Base-by-base conservation (phyloP, 2,329 filamentous ascomycete genomes). In the Penicillium digitatum region DNA sequence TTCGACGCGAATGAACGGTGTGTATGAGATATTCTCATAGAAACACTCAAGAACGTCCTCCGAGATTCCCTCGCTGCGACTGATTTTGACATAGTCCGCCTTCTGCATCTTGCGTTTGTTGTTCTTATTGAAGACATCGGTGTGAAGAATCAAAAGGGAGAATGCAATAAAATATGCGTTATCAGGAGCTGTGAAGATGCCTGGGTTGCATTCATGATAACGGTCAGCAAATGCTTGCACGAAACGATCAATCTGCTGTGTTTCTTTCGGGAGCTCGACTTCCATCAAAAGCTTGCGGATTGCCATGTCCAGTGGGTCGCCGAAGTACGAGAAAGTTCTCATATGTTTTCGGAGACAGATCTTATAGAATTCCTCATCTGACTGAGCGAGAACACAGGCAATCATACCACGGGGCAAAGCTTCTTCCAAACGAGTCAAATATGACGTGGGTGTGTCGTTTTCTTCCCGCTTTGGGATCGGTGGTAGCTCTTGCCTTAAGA, bases 21-120 rank as follows among this genome's bases (percentile, higher is more conserved):
- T 99, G 71, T 99, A 99, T 55, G 88, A 89, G 63, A 99, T 95
- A 70, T 99, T 99, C 77, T 99, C 94, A 75, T 97, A 99, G 69
- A 99, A 95, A 70, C 93, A 96, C 67, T 91, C 91, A 14, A 97
- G 79, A 39, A 97, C 89, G 62, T 97, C 93, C 62, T 95, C 89
- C 49, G 89, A 89, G n/a, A 97, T 89, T 14, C 90, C 90, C 70
- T 97, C 92, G 3, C 89, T 91, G 22, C 86, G 86, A 0, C 92
- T 95, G 70, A 97, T 97, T 74, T 95, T 96, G 64, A 97, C 81
- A 73, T 99, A 99, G 68, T 97, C 94, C 0, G 82, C 77, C 69
- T 95, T 95, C 69, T 95, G 91, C 94, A 99, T 99, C 75, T 99
- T 99, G 72, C 94, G 84, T 76, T 97, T 97, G 77, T 97, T 97